Percentiles rank a stretch among this genome's conserved stretches.
Evolutionary conservation across 805 yeast genomes (phyloP).

Genomic region (Candida rishiriensis): DNA sequence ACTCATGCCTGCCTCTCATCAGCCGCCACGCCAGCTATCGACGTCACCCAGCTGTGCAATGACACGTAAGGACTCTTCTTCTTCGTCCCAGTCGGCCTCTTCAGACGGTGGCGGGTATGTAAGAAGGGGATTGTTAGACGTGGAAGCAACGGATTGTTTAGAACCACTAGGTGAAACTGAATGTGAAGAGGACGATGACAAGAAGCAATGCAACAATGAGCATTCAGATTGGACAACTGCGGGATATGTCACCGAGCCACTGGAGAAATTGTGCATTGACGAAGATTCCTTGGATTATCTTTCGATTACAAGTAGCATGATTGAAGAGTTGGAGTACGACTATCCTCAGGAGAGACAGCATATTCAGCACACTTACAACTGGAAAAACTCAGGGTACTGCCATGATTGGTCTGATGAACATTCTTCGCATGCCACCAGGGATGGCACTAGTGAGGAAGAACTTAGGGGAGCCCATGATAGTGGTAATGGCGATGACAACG

Average conservation of each 20-base stretch:
- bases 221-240: not conserved
- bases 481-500: not conserved
- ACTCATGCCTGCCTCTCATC: no score
- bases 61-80: no score
- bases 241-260: not conserved
- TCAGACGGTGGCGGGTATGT: no score
- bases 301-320: no score
- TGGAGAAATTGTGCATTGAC: no score
- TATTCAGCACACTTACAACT: not conserved
- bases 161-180: conserved; percentile 2
- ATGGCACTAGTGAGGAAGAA: not conserved
- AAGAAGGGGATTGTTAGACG: no score
- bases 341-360: not conserved
- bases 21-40: no score
- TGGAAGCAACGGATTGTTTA: not conserved
- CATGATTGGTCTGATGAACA: not conserved
- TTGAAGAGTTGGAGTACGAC: not conserved
- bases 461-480: no score
- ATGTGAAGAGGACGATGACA: conserved; percentile 1
- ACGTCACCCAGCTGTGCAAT: no score
- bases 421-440: not conserved
- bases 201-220: not conserved
- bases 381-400: not conserved
- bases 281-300: no score
- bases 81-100: no score